Base-by-base conservation (phyloP, 768 basidiomycete species). In the Lyophyllum decastes region DNA sequence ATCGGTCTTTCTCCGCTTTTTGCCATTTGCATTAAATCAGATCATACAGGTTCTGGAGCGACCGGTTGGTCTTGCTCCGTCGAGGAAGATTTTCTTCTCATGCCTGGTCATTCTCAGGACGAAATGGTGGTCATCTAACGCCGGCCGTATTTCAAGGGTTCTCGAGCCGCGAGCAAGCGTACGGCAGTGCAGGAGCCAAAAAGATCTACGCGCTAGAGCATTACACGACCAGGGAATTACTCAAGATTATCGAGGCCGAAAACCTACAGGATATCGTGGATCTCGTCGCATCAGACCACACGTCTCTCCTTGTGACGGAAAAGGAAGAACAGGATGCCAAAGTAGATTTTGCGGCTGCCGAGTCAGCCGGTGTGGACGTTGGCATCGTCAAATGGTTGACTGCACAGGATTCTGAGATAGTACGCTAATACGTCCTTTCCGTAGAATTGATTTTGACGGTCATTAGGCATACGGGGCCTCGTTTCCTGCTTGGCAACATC, bases 51-150 rank as follows among this genome's bases (percentile, higher is more conserved):
- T 70, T 84, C 87, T 54, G 89, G 90, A 34, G 88, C 90, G 33
- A 94, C 92, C 54, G 89, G 90, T 87, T 52, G 41, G 33, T 46
- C 52, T n/a, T 24, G 22, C n/a, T 46, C 43, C 27, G 12, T 34
- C 14, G n/a, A 25, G 17, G 0, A n/a, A 8, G 48, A 54, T 48
- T 22, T 4, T 30, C 30, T n/a, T 10, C 44, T 22, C 14, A 57
- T 25, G 35, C 8, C 52, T 24, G 22, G 9, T 38, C 19, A 17
- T 41, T n/a, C 35, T 44, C n/a, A 92, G 89, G 89, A 47, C 78
- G 91, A 24, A 94, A 93, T 62, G 92, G 90, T 1, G 90, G 92
- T 0, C 90, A 92, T 67, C 76, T 92, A 17, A 86, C 84, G 0
- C 80, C 86, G 0, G 66, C 67, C 40, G 65, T 73, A 2, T 85